Evolutionary conservation across 257 asterid species (phyloP).

Genomic region (Solanum tarijense): DNA sequence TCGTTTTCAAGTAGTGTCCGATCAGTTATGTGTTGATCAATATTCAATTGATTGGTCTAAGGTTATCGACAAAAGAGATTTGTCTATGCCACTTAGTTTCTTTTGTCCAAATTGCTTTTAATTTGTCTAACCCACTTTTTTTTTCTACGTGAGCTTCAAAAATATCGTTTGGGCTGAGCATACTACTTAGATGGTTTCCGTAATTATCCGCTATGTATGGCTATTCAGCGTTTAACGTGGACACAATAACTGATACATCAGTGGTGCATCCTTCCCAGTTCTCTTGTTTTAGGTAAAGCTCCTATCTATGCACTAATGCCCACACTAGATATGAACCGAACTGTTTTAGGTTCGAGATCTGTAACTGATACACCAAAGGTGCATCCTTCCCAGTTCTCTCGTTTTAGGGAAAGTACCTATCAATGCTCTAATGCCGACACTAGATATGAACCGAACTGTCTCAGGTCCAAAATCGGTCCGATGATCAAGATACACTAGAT

Average conservation of each 20-base stretch:
- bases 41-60: background rate
- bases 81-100: background rate
- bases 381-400: background rate
- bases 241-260: background rate
- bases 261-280: background rate
- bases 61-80: background rate
- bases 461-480: background rate
- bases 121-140: background rate
- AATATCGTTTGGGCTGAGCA: background rate
- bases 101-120: too few relatives aligned
- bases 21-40: background rate
- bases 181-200: background rate
- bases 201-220: background rate
- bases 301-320: background rate
- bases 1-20: background rate
- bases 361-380: background rate
- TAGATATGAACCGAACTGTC: background rate
- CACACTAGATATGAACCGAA: background rate
- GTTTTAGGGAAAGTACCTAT: background rate
- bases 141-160: background rate
- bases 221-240: accelerated
- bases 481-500: background rate
- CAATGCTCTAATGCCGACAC: background rate
- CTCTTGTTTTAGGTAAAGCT: too few relatives aligned
- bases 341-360: too few relatives aligned